Conservation (phyloP, 164 flowering plant species). For the Buxus sempervirens region DNA sequence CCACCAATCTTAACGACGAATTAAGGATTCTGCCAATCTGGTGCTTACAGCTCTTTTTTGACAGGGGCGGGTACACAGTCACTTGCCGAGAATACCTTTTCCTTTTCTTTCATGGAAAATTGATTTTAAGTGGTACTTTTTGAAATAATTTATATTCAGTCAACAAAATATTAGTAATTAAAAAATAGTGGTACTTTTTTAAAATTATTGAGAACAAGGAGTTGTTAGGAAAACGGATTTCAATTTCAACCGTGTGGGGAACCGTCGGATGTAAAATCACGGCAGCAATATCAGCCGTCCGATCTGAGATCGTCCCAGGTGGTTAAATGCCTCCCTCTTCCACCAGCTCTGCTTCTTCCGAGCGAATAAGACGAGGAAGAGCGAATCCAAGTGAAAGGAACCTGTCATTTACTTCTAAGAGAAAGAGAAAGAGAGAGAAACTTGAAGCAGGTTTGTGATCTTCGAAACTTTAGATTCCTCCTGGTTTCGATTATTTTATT, state of each 20-base stretch:
- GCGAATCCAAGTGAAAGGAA: background rate
- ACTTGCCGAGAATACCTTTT: too few species aligned
- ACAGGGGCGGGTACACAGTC: too few species aligned
- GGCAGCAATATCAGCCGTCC: constrained; percentile 9
- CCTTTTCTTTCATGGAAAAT: too few species aligned
- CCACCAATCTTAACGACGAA: too few species aligned
- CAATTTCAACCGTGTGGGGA: constrained; percentile 12
- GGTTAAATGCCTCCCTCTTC: background rate
- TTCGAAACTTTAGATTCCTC: background rate
- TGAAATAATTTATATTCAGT: too few species aligned
- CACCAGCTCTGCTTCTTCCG: background rate
- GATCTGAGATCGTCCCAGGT: constrained; percentile 9
- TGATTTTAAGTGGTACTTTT: too few species aligned
- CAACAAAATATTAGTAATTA: too few species aligned
- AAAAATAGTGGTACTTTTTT: too few species aligned
- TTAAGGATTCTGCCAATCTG: too few species aligned
- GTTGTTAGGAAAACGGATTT: too few species aligned
- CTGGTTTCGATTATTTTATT: background rate
- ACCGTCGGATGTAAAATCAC: constrained; percentile 17
- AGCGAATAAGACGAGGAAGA: background rate
- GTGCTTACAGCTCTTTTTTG: too few species aligned
- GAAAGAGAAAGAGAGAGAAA: background rate
- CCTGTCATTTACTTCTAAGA: constrained; percentile 1
- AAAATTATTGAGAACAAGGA: too few species aligned
- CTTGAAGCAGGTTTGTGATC: constrained; percentile 7